A percentile compares a stretch with the other conserved stretches of the same genome.
These are phyloP conservation scores for Lenwebbia sp. DNA, from an alignment of 345 rosid genomes.

Conservation along the genomic window DNA sequence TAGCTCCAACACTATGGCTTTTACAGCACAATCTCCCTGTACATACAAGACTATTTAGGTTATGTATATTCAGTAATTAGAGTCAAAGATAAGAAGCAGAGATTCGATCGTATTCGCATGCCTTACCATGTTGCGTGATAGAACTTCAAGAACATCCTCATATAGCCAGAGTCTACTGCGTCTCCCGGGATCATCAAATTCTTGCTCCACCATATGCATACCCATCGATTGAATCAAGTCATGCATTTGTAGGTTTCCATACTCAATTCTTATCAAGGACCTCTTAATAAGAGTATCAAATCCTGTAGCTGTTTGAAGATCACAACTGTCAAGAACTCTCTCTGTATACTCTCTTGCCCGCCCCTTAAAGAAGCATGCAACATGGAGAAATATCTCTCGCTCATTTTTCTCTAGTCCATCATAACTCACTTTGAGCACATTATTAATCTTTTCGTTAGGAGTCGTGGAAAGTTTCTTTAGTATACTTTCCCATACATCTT, in stretches of 20 bases:
- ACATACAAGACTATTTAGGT: not conserved
- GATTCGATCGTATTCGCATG: not conserved
- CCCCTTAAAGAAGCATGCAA: not conserved
- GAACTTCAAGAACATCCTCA: not conserved
- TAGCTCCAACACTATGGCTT: not conserved
- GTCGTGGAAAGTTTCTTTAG: not conserved
- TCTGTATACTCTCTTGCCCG: fast-evolving
- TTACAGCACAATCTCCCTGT: not conserved
- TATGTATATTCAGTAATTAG: not conserved
- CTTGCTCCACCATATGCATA: not conserved
- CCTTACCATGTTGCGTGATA: not conserved
- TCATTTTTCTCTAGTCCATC: not conserved
- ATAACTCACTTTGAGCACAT: not conserved
- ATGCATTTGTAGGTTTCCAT: fast-evolving
- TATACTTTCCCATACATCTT: not conserved
- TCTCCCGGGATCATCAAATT: not conserved
- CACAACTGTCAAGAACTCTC: not conserved
- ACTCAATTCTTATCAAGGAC: not conserved
- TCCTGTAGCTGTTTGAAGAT: not conserved
- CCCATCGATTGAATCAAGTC: not conserved
- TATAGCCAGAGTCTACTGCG: not conserved
- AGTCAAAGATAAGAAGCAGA: not conserved
- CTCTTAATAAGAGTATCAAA: not conserved
- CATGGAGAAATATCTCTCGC: not conserved
- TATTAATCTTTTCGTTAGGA: not conserved